Evolutionary conservation across 1,139 yeast genomes (phyloP), one percentile per base, ranked within the genome.

Genomic region (Ogataea hybrid): DNA sequence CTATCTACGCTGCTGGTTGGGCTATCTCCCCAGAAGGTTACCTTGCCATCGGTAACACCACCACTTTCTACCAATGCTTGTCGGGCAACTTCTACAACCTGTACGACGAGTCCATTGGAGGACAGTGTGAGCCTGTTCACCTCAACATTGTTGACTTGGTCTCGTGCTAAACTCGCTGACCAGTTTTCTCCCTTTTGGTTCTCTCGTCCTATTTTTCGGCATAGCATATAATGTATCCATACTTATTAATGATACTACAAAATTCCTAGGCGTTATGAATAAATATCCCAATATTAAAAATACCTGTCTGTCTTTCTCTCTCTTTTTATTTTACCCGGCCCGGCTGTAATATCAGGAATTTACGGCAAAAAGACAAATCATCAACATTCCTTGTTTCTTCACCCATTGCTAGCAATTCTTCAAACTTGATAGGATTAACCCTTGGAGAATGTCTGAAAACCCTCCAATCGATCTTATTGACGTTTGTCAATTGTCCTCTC

Each of bases 391-490:
- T 15, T 20, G 22, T 31, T 33, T 16, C 29, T 20, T 14, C 9
- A 17, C 15, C 32, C 28, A 20, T 30, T 28, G 34, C 28, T 15
- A 18, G 25, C 38, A 20, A 22, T 30, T 29, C 34, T 14, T 11
- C 35, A 29, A 15, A 37, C 37, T 35, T 28, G 18, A 35, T 22
- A 36, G 36, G 41, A 35, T 33, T 32, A 33, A 15, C 15, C 14
- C 39, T 32, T 32, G 30, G 35, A 39, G 35, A 28, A 59, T 59
- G 63, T 52, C 62, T 12, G 63, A 59, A 30, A 56, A 53, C 34
- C 64, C 64, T 30, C 98, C 98, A 56, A 92, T 92, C 71, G 96
- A 90, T 71, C 89, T 92, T 70, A 90, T 95, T 58, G 97, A 92
- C 73, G 83, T 88, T 67, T 79, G 88, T 58, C 94, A 84, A 73